These are phyloP conservation scores for Plasmodium reichenowi DNA, from an alignment of 169 alveolate genomes.

Conservation along the genomic window DNA sequence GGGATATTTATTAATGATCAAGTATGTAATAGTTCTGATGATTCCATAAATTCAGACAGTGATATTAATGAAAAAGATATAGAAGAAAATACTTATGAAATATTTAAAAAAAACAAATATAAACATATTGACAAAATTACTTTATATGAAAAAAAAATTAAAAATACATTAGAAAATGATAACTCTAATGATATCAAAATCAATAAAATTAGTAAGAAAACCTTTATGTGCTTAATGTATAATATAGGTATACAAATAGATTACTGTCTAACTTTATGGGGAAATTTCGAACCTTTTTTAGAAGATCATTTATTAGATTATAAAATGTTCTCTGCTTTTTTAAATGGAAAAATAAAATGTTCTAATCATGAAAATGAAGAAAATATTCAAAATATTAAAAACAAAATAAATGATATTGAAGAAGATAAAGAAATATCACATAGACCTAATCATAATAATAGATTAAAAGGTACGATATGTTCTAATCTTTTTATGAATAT, in stretches of 20 bases:
- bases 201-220: slow-evolving; percentile 26
- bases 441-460: neutral
- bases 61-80: neutral
- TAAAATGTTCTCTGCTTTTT: slow-evolving; percentile 44
- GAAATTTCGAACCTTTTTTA: slow-evolving; percentile 41
- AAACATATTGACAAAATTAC: slow-evolving; percentile 20
- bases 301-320: slow-evolving; percentile 52
- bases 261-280: slow-evolving; percentile 48
- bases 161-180: neutral
- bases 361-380: slow-evolving; percentile 20
- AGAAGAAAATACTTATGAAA: slow-evolving; percentile 20
- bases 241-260: slow-evolving; percentile 65
- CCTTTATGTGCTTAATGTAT: slow-evolving; percentile 69
- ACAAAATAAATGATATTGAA: slow-evolving; percentile 4
- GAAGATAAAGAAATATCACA: slow-evolving; percentile 14
- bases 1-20: slow-evolving; percentile 36
- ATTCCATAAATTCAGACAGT: slow-evolving; percentile 2
- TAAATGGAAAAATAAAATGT: slow-evolving; percentile 49
- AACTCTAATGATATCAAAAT: neutral
- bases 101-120: slow-evolving; percentile 22
- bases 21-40: slow-evolving; percentile 27
- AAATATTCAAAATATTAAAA: slow-evolving; percentile 14
- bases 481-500: slow-evolving; percentile 9
- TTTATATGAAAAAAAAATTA: slow-evolving; percentile 10
- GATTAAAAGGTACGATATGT: slow-evolving; percentile 54